Evolutionary conservation across 169 alveolate genomes (phyloP).

Genomic region (Neospora caninum): DNA sequence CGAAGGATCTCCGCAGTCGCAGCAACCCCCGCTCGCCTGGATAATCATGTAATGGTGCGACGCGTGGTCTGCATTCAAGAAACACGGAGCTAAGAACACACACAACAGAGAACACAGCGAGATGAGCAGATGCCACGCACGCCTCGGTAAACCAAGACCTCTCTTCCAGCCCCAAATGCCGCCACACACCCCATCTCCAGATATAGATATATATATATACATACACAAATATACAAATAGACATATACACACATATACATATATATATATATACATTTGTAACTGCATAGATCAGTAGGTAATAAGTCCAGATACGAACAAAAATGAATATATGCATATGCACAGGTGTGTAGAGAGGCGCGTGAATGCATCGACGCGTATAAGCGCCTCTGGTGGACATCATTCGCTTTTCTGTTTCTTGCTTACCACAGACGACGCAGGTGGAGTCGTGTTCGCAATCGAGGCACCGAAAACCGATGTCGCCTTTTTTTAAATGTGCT

Average conservation of each 20-base stretch:
- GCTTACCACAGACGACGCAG: slow-evolving; percentile 44
- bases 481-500: neutral
- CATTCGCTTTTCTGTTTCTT: too few relatives aligned
- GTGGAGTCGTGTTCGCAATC: slow-evolving; percentile 40
- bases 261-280: too few relatives aligned
- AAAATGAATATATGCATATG: too few relatives aligned
- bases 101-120: neutral
- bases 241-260: too few relatives aligned
- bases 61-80: slow-evolving; percentile 15
- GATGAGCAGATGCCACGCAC: neutral
- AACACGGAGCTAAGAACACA: slow-evolving; percentile 21
- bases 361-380: too few relatives aligned
- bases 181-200: neutral
- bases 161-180: too few relatives aligned
- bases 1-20: slow-evolving; percentile 34
- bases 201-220: neutral
- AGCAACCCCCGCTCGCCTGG: slow-evolving; percentile 34
- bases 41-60: slow-evolving; percentile 11
- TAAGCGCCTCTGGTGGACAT: too few relatives aligned
- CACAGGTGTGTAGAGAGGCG: too few relatives aligned
- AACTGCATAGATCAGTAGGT: too few relatives aligned
- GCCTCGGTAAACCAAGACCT: too few relatives aligned
- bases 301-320: too few relatives aligned
- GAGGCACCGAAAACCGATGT: slow-evolving; percentile 20
- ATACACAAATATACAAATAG: neutral